Evolutionary conservation across 495 filamentous ascomycete species (phyloP).

Genomic region (Hypoxylon rickii): DNA sequence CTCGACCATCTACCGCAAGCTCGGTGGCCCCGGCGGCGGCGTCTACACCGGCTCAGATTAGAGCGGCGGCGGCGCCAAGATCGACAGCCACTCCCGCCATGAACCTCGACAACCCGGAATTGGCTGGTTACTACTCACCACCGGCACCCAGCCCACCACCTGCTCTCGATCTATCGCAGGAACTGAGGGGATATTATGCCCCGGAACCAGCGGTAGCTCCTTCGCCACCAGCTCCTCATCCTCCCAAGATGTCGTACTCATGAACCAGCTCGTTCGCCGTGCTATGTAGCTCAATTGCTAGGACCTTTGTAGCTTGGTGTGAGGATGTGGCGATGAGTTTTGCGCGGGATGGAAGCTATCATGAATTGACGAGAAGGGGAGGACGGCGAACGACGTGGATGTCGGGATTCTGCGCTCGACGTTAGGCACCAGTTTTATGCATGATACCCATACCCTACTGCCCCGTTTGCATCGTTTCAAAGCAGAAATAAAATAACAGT

Average conservation of each 20-base stretch:
- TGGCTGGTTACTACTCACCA: conserved; percentile 32
- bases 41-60: neutral
- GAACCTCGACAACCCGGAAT: conserved; percentile 20
- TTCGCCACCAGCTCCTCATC: neutral
- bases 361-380: too few species aligned
- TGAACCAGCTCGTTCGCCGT: conserved; percentile 2
- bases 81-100: neutral
- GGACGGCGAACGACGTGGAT: too few species aligned
- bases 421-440: too few species aligned
- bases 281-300: too few species aligned
- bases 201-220: conserved; percentile 7
- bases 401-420: too few species aligned
- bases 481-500: too few species aligned
- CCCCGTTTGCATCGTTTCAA: too few species aligned
- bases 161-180: conserved; percentile 1
- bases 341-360: too few species aligned
- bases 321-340: too few species aligned
- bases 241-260: conserved; percentile 15
- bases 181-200: conserved; percentile 32
- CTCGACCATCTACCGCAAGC: conserved; percentile 22
- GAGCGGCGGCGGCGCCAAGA: conserved; percentile 1
- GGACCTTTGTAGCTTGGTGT: too few species aligned
- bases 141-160: conserved; percentile 3
- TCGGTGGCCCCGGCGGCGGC: conserved; percentile 12
- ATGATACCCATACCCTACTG: too few species aligned